Evolutionary conservation across 2,329 filamentous ascomycete species (phyloP).

Genomic region (Stenocarpella maydis): DNA sequence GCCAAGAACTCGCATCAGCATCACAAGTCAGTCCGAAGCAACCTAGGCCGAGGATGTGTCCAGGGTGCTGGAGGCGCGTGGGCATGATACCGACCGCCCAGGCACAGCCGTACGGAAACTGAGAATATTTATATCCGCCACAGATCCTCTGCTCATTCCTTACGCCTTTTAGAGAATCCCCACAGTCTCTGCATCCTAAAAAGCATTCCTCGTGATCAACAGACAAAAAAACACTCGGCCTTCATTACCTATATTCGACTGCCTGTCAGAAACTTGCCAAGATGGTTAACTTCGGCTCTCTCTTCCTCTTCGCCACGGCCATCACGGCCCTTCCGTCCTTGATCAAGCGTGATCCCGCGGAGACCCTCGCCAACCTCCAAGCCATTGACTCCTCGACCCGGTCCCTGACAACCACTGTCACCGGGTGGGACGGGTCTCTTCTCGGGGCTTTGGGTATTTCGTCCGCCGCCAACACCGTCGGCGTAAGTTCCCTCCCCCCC

Average conservation of each 20-base stretch:
- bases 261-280: neutral
- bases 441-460: constrained; percentile 29
- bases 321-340: constrained; percentile 27
- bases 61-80: neutral
- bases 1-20: constrained; percentile 19
- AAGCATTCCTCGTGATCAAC: neutral
- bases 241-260: neutral
- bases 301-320: constrained; percentile 26
- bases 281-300: constrained; percentile 31
- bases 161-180: no score
- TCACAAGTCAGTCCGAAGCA: constrained; percentile 23
- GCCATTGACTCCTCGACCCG: constrained; percentile 28
- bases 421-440: constrained; percentile 28
- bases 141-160: neutral
- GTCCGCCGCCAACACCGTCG: constrained; percentile 2
- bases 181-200: neutral
- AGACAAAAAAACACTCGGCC: neutral
- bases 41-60: constrained; percentile 21
- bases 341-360: constrained; percentile 24
- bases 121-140: constrained; percentile 7
- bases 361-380: constrained; percentile 29
- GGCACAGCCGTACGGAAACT: neutral
- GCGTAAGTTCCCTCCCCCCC: constrained; percentile 13
- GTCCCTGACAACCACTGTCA: constrained; percentile 26
- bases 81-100: neutral